These are phyloP conservation scores for Paramecium biaurelia DNA, from an alignment of 73 alveolate genomes.

Conservation along the genomic window DNA sequence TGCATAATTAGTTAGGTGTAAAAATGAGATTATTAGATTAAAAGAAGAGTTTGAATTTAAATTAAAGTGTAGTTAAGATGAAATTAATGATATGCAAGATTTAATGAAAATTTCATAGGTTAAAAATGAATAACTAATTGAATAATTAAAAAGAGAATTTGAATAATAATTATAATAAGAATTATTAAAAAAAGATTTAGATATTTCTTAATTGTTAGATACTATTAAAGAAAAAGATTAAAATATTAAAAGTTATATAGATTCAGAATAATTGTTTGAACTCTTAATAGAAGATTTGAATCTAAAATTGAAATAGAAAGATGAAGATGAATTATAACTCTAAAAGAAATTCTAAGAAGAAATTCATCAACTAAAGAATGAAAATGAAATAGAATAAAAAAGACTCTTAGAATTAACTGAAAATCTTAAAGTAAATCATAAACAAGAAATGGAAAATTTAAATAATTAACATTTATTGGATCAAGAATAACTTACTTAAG, in stretches of 20 bases:
- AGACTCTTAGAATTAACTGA: background rate
- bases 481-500: background rate
- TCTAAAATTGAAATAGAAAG: background rate
- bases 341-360: background rate
- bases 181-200: background rate
- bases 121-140: background rate
- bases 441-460: background rate
- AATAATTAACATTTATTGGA: conserved; percentile 7
- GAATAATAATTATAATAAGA: background rate
- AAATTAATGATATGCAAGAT: background rate
- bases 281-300: background rate
- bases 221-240: background rate
- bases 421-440: background rate
- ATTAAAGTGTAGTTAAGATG: background rate
- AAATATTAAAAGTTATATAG: background rate
- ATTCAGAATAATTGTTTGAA: background rate
- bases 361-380: background rate
- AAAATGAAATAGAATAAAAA: background rate
- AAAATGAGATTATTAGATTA: background rate
- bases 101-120: background rate
- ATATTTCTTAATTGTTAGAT: background rate
- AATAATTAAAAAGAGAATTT: background rate
- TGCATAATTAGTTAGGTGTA: background rate
- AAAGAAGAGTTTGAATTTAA: background rate
- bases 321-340: background rate